Percentiles rank a stretch among this genome's conserved stretches.
phyloP scores from a whole-genome alignment of 2,329 filamentous ascomycete species.

The Fusarium staphyleae region DNA sequence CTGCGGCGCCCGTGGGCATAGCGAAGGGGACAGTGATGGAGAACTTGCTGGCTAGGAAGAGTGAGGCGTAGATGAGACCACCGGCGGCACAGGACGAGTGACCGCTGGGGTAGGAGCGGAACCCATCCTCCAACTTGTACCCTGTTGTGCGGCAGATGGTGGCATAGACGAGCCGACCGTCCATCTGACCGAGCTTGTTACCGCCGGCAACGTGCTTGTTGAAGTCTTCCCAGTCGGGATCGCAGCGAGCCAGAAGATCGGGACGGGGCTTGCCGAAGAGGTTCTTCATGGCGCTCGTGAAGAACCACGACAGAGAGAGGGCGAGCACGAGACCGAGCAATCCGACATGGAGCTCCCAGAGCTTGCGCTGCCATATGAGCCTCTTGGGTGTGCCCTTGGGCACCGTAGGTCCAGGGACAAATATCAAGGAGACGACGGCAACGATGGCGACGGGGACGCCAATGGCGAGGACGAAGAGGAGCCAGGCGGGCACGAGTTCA shows the following conservation, averaged over 20 bases:
- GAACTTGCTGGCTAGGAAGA: constrained; percentile 88
- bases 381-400: constrained; percentile 66
- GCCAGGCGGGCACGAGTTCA: constrained; percentile 74
- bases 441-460: constrained; percentile 73
- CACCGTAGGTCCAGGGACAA: constrained; percentile 77
- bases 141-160: constrained; percentile 74
- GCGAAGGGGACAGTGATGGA: constrained; percentile 76
- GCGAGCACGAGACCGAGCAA: constrained; percentile 83
- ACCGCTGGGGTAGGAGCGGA: constrained; percentile 74
- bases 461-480: constrained; percentile 70
- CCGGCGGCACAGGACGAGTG: constrained; percentile 73
- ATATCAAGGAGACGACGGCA: constrained; percentile 68
- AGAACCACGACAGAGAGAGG: constrained; percentile 75
- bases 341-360: constrained; percentile 90
- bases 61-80: constrained; percentile 82
- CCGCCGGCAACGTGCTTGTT: constrained; percentile 69
- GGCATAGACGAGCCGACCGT: constrained; percentile 75
- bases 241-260: constrained; percentile 81
- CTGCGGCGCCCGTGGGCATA: constrained; percentile 54
- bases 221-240: constrained; percentile 74
- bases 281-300: constrained; percentile 87
- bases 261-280: constrained; percentile 75
- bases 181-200: constrained; percentile 57
- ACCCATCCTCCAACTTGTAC: constrained; percentile 75
- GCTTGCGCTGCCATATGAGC: constrained; percentile 78